A percentile compares a stretch with the other conserved stretches of the same genome.
Evolutionary conservation across 495 filamentous ascomycete genomes (phyloP).

Genomic region (Collariella sp.): DNA sequence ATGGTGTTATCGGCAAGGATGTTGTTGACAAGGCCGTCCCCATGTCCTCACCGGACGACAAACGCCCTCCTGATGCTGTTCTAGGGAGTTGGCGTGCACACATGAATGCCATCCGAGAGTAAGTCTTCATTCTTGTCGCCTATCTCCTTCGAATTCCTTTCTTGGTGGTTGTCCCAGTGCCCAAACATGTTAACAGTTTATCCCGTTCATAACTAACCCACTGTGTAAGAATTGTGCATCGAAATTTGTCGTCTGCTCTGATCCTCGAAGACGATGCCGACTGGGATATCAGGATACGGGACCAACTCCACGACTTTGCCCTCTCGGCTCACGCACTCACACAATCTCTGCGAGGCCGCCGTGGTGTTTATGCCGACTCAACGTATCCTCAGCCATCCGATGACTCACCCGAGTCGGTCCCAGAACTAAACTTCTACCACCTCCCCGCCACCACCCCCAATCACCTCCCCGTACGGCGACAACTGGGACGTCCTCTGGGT

Average conservation of each 20-base stretch:
- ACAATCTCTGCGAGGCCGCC: slow-evolving; percentile 14
- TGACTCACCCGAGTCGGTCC: slow-evolving; percentile 2
- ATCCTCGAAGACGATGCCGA: slow-evolving; percentile 53
- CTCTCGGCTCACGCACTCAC: slow-evolving; percentile 29
- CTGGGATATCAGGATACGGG: slow-evolving; percentile 46
- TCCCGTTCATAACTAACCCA: too few species aligned
- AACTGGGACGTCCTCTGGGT: slow-evolving; percentile 53
- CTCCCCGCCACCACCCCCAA: slow-evolving; percentile 25
- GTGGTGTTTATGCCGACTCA: slow-evolving; percentile 11
- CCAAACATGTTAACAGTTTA: too few species aligned
- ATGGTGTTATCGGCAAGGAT: slow-evolving; percentile 33
- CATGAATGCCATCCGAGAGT: slow-evolving; percentile 26
- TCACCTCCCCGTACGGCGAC: slow-evolving; percentile 47
- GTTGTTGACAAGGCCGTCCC: slow-evolving; percentile 35
- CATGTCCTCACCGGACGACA: slow-evolving; percentile 4
- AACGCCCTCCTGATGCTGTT: slow-evolving; percentile 7
- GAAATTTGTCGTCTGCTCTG: slow-evolving; percentile 40
- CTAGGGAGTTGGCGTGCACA: slow-evolving; percentile 23
- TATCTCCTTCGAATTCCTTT: not conserved
- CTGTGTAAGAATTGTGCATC: slow-evolving; percentile 40
- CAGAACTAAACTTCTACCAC: slow-evolving; percentile 15
- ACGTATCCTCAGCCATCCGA: slow-evolving; percentile 15
- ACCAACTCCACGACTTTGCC: slow-evolving; percentile 43
- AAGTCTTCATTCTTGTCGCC: not conserved
- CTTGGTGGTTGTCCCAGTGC: too few species aligned